Base-by-base conservation (phyloP, 2,329 filamentous ascomycete species). In the Periconia sp. region DNA sequence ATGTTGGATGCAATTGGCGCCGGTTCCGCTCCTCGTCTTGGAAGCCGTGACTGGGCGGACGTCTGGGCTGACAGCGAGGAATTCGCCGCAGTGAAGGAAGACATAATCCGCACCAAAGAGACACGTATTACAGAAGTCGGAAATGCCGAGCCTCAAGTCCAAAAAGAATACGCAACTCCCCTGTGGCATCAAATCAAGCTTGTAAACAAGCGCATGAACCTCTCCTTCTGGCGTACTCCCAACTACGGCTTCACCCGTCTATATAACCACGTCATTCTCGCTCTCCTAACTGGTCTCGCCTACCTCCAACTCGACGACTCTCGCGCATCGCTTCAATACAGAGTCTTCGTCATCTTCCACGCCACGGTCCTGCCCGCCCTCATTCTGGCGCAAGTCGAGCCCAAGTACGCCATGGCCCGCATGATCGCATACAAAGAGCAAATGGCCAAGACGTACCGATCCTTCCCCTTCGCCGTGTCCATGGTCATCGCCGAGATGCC, bases 331-430 rank as follows among this genome's bases (percentile, higher is more conserved):
- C 81, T 96, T 5, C 92, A 96, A 73, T 90, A 94, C 78, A 87
- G 88, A 55, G 83, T 96, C 57, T 96, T 96, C 74, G 85, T 93
- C 73, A 90, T 94, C 72, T 96, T 96, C 83, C 91, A 95, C 71
- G 85, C 92, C 48, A 91, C 90, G 0, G 89, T 96, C 19, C 81
- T 96, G 23, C 91, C 91, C 0, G 89, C 90, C 1, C 80, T 95
- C 30, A 91, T 96, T 71, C 85, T 96, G 52, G 85, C 87, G 1
- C 91, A 95, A 67, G 88, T 95, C 50, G 89, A 96, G 73, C 85
- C 88, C 41, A 92, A 92, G 77, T 96, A 90, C 72, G 87, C 92
- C 67, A 79, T 92, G 65, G 87, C 88, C 57, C 85, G 91, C 42
- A 81, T 90, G 67, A 87, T 95, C 59, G 92, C 90, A 77, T 94